Evolutionary conservation across 768 basidiomycete species (phyloP).

Genomic region (Leucocoprinus leucothites): DNA sequence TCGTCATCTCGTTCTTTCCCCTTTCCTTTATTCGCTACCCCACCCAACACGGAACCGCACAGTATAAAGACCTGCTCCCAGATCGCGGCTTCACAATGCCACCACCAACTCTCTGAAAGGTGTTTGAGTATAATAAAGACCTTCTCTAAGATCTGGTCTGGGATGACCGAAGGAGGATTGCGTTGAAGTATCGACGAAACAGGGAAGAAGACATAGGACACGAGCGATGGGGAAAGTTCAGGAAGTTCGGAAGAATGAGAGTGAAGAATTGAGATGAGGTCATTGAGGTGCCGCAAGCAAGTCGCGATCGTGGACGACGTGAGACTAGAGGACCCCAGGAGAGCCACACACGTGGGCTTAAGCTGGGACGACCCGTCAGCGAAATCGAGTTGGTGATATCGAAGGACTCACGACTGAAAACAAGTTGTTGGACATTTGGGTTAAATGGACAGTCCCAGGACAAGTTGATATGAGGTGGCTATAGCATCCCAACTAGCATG

Average conservation of each 20-base stretch:
- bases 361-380: constrained; percentile 28
- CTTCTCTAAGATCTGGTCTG: constrained; percentile 78
- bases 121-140: constrained; percentile 55
- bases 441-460: not conserved
- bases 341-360: constrained; percentile 77
- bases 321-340: constrained; percentile 69
- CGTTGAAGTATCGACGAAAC: constrained; percentile 81
- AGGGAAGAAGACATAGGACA: constrained; percentile 87
- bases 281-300: constrained; percentile 49
- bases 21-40: constrained; percentile 66
- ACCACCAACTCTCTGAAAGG: constrained; percentile 81
- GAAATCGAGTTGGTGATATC: not conserved
- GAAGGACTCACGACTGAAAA: constrained; percentile 1
- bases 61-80: constrained; percentile 90
- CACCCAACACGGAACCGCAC: constrained; percentile 60
- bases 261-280: constrained; percentile 48
- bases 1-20: constrained; percentile 74
- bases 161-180: constrained; percentile 64
- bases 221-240: constrained; percentile 50
- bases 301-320: constrained; percentile 48
- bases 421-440: constrained; percentile 2
- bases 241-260: constrained; percentile 34
- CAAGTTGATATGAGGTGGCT: not conserved
- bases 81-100: constrained; percentile 63
- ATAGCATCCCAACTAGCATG: no score